Evolutionary conservation across 139 green algal genomes (phyloP), one percentile per base, ranked within the genome.

Genomic region (Picochlorum sp.): DNA sequence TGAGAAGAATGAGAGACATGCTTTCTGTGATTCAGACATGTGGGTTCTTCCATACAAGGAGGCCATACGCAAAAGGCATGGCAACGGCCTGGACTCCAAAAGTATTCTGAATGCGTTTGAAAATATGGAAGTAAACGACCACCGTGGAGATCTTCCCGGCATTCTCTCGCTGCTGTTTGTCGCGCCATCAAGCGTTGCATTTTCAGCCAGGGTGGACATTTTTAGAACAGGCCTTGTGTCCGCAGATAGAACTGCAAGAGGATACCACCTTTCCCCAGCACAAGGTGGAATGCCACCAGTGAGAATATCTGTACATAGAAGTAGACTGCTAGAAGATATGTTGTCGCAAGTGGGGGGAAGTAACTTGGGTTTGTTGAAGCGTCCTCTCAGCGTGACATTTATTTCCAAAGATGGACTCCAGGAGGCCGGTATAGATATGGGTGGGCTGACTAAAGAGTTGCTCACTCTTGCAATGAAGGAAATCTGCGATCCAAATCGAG

Each of bases 381-480:
- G 68, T 0, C 77, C 81, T 8, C 71, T 92, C 49, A 50, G 69
- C 30, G 80, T 95, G 34, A 80, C 76, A 9, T 92, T 92, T 56
- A 65, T 93, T n/a, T 86, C 86, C 68, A 62, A 78, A n/a, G 62
- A 80, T 57, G 51, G 73, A 38, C 45, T 67, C 50, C 34, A 41
- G 34, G 88, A 95, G 68, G 81, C 88, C 24, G 89, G 89, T 10
- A 69, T 95, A 8, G 89, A 96, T 72, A 73, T 86, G 44, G 89
- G 89, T 3, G 89, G 88, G 2, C 76, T 96, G 6, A 80, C 83
- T 50, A 92, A 92, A 63, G 89, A 95, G 77, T 70, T 96, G 28
- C 64, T 96, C 30, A 7, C 65, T 73, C 10, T 38, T 20, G 23
- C 20, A 7, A 59, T 30, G 51, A n/a, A 15, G 15, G 13, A 34